Conservation (phyloP, 2,329 filamentous ascomycete species). For the Escovopsis sp. region DNA sequence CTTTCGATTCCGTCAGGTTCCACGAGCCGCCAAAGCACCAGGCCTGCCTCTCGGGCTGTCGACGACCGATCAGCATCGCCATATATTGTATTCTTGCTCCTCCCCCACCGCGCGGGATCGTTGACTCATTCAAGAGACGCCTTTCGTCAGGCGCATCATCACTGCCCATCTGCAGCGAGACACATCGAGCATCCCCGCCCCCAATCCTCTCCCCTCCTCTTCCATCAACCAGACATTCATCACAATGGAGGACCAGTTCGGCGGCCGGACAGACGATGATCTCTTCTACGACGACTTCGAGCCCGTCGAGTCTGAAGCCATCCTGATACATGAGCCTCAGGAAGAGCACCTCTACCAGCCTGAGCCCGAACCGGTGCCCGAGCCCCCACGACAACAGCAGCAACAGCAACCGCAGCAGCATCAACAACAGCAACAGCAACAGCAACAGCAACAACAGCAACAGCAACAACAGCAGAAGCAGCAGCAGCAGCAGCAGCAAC, state of each 20-base stretch:
- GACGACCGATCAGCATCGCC: not conserved
- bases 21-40: no score
- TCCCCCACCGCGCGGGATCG: no score
- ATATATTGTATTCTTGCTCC: not conserved
- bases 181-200: no score
- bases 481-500: slow-evolving; percentile 5
- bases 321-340: slow-evolving; percentile 11
- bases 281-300: slow-evolving; percentile 50
- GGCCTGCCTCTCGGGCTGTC: no score
- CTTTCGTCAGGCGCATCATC: no score
- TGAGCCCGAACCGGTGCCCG: not conserved
- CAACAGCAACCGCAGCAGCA: not conserved
- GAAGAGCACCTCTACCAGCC: not conserved
- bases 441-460: slow-evolving; percentile 4
- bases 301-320: slow-evolving; percentile 28
- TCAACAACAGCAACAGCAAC: not conserved
- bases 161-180: no score
- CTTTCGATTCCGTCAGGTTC: no score
- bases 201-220: not conserved
- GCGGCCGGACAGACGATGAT: slow-evolving; percentile 46
- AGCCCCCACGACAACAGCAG: not conserved
- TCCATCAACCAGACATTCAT: not conserved
- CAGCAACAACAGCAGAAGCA: not conserved
- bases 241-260: slow-evolving; percentile 45
- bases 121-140: no score